Evolutionary conservation across 805 yeast species (phyloP), one percentile per base, ranked within the genome.

Genomic region (Zygotorulaspora florentina): DNA sequence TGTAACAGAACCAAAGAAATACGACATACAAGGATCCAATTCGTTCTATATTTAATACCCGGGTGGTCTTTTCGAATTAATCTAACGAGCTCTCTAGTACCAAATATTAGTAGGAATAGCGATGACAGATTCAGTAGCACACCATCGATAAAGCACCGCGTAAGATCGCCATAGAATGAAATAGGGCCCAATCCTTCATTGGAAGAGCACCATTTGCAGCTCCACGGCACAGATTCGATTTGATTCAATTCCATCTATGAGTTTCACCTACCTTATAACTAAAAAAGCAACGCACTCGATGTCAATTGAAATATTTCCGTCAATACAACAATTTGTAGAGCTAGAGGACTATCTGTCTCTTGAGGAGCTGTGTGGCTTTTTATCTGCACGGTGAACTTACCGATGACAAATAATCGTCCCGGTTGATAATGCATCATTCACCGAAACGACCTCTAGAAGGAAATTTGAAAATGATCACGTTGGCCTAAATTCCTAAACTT

Each of bases 121-220:
- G 77, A 75, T 0, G 74, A 51, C 1, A 62, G 42, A 15, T 75
- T 68, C 43, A 75, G 69, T 4, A 80, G 51, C 0, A 68, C 65
- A 23, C 84, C 85, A 53, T 78, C 79, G 13, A 76, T 68, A 56
- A 81, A 77, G 51, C 86, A 81, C 6, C 79, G 78, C 1, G 85
- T 75, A 42, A 81, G 69, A 53, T 81, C 87, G 31, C 75, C 75
- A 58, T 75, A 71, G 15, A 44, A 56, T 1, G 76, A 70, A 4
- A 73, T 54, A 8, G 76, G 76, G 11, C 73, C 75, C 61, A 72
- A 66, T 2, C 74, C 74, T 48, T 70, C 75, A 6, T 42, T 35
- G 26, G 67, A 62, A 16, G 56, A 53, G 42, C 68, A 64, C 28
- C 56, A 49, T 34, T 40, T 36, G 45, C 62, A 57, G 18, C 39